Base-by-base conservation (phyloP, 345 rosid genomes). In the Eucalyptus camaldulensis region DNA sequence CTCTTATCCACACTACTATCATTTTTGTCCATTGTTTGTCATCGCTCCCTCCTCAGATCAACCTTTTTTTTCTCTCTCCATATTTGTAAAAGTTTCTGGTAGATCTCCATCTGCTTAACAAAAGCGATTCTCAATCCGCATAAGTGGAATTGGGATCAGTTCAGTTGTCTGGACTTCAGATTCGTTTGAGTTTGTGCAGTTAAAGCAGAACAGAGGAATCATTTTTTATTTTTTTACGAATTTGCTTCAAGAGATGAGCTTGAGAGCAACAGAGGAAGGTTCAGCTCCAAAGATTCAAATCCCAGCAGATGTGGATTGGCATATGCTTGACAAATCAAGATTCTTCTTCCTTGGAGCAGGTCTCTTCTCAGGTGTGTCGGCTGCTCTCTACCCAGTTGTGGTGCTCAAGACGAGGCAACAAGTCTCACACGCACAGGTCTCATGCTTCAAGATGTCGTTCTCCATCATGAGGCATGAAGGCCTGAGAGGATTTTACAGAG, bases 301-400 rank as follows among this genome's bases (percentile, higher is more conserved):
- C 72, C 98, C 99, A 10, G 97, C 99, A 21, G 99, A 96, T 90
- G 91, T 96, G 44, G 96, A 96, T 89, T 97, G 99, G 99, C 98
- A 97, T 88, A 97, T 95, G 99, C 96, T 97, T 29, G 99, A 96
- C 87, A 97, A 97, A 89, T 97, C 99, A 9, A 96, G 92, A 94
- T 97, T 97, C 92, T 97, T 97, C 94, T 90, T 96, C 88, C 90
- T 97, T 47, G 99, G 99, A 13, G 98, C 99, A 8, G 98, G 94
- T 27, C 91, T 97, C 90, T 97, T 97, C 92, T 97, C 99, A 37
- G 99, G 98, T 21, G 96, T 97, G 1, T 97, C 99, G n/a, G 95
- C 94, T 51, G 96, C 95, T 53, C 98, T 97, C 67, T 97, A 97
- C 91, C 99, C 99, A 44, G 91, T 92, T 5, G 96, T 97, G 53